Evolutionary conservation across 345 rosid species (phyloP).

Genomic region (Lagerstroemia speciosa): DNA sequence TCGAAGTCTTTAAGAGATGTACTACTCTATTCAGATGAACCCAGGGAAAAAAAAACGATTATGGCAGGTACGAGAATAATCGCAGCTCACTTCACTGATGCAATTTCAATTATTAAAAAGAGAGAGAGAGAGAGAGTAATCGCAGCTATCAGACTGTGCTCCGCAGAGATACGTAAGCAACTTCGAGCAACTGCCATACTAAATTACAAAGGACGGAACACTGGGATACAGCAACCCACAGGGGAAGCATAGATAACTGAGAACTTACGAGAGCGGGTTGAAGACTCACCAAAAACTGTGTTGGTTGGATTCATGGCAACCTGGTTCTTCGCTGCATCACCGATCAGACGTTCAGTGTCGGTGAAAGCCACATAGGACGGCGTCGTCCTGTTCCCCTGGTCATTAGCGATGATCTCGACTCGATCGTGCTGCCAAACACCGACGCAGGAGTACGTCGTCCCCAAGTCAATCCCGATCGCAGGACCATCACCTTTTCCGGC

Average conservation of each 20-base stretch:
- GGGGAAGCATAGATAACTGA: background rate
- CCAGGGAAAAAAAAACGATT: no score
- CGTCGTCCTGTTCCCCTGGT: constrained; percentile 20
- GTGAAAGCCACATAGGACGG: constrained; percentile 23
- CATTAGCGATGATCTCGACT: constrained; percentile 23
- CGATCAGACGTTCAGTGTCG: constrained; percentile 23
- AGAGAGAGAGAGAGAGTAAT: no score
- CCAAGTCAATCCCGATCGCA: constrained; percentile 20
- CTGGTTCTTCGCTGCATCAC: constrained; percentile 27
- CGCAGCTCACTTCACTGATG: no score
- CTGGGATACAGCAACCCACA: background rate
- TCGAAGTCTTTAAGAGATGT: background rate
- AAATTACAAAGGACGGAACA: background rate
- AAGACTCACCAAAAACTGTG: constrained; percentile 14
- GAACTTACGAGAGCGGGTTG: background rate
- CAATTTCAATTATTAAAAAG: no score
- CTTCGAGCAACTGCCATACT: background rate
- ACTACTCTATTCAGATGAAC: no score
- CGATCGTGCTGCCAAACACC: constrained; percentile 25
- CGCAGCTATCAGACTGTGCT: background rate
- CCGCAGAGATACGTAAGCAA: background rate
- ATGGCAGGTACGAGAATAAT: no score
- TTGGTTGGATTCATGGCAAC: constrained; percentile 24
- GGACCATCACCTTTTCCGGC: constrained; percentile 7
- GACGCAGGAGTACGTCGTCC: constrained; percentile 20